A percentile compares a stretch with the other conserved stretches of the same genome.
These are phyloP conservation scores for Picea glauca DNA, from an alignment of 75 land plant genomes.

Conservation along the genomic window DNA sequence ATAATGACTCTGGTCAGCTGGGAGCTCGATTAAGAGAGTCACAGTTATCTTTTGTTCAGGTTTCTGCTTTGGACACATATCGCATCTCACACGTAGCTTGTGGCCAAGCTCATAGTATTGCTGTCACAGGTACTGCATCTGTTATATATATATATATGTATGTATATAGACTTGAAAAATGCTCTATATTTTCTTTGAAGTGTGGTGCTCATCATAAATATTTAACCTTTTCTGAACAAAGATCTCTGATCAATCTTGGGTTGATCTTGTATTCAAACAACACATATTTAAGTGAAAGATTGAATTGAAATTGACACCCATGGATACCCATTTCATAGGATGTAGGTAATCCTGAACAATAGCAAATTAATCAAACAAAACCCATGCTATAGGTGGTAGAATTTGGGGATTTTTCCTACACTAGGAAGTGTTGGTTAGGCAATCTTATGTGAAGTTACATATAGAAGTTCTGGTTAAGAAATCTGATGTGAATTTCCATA, in stretches of 20 bases:
- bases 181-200: background rate
- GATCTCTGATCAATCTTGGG: too few species aligned
- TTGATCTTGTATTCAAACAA: background rate
- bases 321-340: background rate
- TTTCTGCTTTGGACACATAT: conserved; percentile 31
- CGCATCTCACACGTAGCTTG: conserved; percentile 33
- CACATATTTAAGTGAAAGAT: background rate
- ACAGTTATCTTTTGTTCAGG: conserved; percentile 22
- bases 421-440: background rate
- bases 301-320: background rate
- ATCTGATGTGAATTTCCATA: background rate
- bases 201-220: background rate
- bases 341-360: background rate
- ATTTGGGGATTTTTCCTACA: background rate
- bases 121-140: conserved; percentile 30
- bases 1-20: conserved; percentile 41
- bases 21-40: conserved; percentile 17
- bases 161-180: background rate
- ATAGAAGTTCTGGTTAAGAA: too few species aligned
- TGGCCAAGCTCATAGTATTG: conserved; percentile 42
- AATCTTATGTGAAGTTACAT: background rate
- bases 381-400: background rate
- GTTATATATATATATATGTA: background rate
- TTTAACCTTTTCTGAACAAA: background rate
- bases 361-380: background rate